Evolutionary conservation across 495 filamentous ascomycete genomes (phyloP), one percentile per base, ranked within the genome.

Genomic region (Penicillium riverlandense): DNA sequence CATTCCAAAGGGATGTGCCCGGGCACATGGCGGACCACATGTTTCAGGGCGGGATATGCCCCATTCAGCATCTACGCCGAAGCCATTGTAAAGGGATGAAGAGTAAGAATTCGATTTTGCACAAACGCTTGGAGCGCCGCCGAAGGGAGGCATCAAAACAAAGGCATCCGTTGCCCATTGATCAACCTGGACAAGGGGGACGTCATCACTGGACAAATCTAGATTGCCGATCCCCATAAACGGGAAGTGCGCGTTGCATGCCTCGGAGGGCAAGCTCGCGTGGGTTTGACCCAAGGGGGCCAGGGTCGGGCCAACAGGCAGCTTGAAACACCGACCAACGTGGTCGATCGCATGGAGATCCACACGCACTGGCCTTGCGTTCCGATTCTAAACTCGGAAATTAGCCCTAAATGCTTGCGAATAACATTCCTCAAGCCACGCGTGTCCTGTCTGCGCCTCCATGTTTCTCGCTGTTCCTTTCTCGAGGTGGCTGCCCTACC

Each of bases 301-400:
- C 14, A 44, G 39, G 39, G 22, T 48, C 46, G 43, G 52, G 45
- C 48, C 34, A 45, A 52, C 38, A 38, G 43, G 53, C 52, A 41
- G 40, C 43, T 33, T 54, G 50, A 60, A 62, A 57, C 52, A 51
- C 50, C 55, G 50, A 41, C 48, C 43, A 67, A 65, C 63, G 63
- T 66, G 59, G 63, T 53, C 50, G 56, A 63, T 68, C 60, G 48
- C 57, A 59, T 61, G 54, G 49, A 43, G 46, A 47, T 55, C 22
- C 22, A 22, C 40, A 50, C 48, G 55, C 53, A 56, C 43, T 52
- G 46, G 45, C 39, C 37, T 46, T 22, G 4, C 22, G 22, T 6
- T 22, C 22, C 22, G 22, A 22, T 22, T 22, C 2, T 22, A 22
- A 22, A 22, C 22, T 22, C 55, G 44, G 43, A 42, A 47, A 47